A percentile compares a stretch with the other conserved stretches of the same genome.
phyloP scores from a whole-genome alignment of 129 eudicot species.

The Oenanthe sinensis region DNA sequence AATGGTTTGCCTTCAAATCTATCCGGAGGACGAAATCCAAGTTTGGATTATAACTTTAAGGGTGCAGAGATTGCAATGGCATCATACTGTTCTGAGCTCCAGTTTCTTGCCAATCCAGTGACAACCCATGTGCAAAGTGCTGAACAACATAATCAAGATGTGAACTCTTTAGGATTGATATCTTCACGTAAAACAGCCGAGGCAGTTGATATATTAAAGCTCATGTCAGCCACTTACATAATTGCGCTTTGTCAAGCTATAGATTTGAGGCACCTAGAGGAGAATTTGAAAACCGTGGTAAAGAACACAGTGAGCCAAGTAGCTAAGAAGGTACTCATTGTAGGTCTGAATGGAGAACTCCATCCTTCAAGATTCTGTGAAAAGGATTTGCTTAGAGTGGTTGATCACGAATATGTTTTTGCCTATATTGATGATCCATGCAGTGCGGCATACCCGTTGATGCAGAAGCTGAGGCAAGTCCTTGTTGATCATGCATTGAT shows the following conservation, averaged over 20 bases:
- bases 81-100: constrained; percentile 71
- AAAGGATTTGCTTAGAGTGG: constrained; percentile 43
- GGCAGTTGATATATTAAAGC: constrained; percentile 59
- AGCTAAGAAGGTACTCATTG: constrained; percentile 47
- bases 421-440: constrained; percentile 51
- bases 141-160: constrained; percentile 82
- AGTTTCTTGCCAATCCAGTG: constrained; percentile 71
- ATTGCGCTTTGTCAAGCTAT: constrained; percentile 69
- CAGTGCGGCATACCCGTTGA: constrained; percentile 37
- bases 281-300: constrained; percentile 44
- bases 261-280: constrained; percentile 72
- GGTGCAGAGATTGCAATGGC: constrained; percentile 88
- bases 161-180: constrained; percentile 61
- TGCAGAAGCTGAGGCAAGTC: constrained; percentile 57
- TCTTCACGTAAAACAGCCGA: constrained; percentile 67
- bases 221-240: constrained; percentile 60
- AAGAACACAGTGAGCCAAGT: constrained; percentile 67
- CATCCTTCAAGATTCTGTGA: constrained; percentile 53
- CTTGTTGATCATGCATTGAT: constrained; percentile 42
- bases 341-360: constrained; percentile 45
- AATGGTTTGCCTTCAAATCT: constrained; percentile 70
- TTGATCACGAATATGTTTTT: constrained; percentile 43
- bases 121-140: constrained; percentile 87
- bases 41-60: constrained; percentile 76
- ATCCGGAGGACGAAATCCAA: constrained; percentile 69